Base-by-base conservation (phyloP, 306 rosid species). In the Dalbergia oliveri region DNA sequence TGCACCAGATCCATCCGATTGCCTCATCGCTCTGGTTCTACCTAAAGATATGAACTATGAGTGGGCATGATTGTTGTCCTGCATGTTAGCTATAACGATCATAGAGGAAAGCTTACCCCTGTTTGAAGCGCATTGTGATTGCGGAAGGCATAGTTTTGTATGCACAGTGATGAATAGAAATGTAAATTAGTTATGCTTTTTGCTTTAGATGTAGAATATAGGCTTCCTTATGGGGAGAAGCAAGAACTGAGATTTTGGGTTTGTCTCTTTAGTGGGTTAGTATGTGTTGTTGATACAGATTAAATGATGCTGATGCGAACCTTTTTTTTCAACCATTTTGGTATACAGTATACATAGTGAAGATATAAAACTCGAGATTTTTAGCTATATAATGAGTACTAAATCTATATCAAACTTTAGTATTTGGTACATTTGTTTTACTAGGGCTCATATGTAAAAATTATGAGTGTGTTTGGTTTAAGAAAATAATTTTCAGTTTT, bases 21-120 rank as follows among this genome's bases (percentile, higher is more conserved):
- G 93, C 82, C 97, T 95, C 31, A 88, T 95, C 76, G 98, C 89
- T 50, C 84, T 95, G 91, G 88, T 95, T 82, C 82, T 95, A 75
- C 98, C 99, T 14, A 95, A 95, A 85, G 98, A 95, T 81, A 91
- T 97, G 26, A 93, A 91, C 75, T 95, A 84, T 50, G 99, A 95
- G 75, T 95, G 99, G 99, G 81, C 86, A 43, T 95, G 81, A 92
- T 68, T 18, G 44, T 33, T 53, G 50, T 51, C 63, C 72, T 84
- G 54, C 23, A 39, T 45, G 23, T 26, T 45, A 66, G 63, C 31
- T 71, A 77, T 15, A 53, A 14, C 56, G 44, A 37, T 69, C 72
- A 72, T 50, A 56, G 75, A 57, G 76, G 60, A 8, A 62, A 50
- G 68, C 39, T 53, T 4, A 26, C 45, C 8, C 44, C 33, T 16